Conservation (phyloP, 2,329 filamentous ascomycete genomes). For the Scedosporium apiospermum region DNA sequence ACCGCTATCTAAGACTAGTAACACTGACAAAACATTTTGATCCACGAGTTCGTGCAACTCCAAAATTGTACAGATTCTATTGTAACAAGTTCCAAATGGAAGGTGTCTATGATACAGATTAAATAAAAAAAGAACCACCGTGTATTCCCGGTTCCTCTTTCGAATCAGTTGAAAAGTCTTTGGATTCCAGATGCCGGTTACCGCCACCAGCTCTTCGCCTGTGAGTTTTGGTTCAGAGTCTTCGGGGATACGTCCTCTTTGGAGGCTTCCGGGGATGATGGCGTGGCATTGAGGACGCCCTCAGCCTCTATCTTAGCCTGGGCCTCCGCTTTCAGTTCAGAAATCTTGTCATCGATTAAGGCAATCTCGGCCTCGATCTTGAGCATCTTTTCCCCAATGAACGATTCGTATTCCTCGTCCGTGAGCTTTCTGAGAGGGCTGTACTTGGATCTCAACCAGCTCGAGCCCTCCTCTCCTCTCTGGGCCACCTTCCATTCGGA, state of each 20-base stretch:
- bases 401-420: slow-evolving; percentile 62
- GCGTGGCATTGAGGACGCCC: not conserved
- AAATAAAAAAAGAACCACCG: not conserved
- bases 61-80: too few species aligned
- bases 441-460: slow-evolving; percentile 52
- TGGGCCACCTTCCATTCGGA: slow-evolving; percentile 27
- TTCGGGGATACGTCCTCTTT: not conserved
- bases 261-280: not conserved
- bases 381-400: slow-evolving; percentile 63
- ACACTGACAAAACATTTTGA: too few species aligned
- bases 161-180: not conserved
- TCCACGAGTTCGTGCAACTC: too few species aligned
- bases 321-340: slow-evolving; percentile 17
- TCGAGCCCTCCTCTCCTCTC: slow-evolving; percentile 2
- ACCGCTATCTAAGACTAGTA: too few species aligned
- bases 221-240: not conserved
- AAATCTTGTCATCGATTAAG: slow-evolving; percentile 67
- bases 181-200: not conserved
- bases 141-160: too few species aligned
- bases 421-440: slow-evolving; percentile 61
- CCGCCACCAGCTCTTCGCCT: not conserved
- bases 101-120: not conserved
- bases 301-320: slow-evolving; percentile 1
- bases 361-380: slow-evolving; percentile 68
- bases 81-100: too few species aligned